Percentiles rank a stretch among this genome's conserved stretches.
Conservation (phyloP, 169 alveolate genomes). For the Plasmodium vivax region DNA sequence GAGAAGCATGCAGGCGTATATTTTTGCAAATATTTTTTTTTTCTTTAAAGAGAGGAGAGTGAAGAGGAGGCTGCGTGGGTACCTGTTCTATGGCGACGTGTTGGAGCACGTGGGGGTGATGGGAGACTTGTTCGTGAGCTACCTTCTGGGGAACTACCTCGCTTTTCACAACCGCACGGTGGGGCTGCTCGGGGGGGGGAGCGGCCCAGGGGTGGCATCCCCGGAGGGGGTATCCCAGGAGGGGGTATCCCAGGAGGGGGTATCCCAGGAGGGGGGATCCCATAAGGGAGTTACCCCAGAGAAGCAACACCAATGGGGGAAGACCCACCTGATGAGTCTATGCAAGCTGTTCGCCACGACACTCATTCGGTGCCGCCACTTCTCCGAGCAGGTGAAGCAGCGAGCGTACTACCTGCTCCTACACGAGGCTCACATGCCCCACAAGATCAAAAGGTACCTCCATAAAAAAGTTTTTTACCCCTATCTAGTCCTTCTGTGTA, state of each 20-base stretch:
- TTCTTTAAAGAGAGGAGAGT: conserved; percentile 21
- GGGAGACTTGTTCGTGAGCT: background rate
- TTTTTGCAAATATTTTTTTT: conserved; percentile 21
- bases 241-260: too few relatives aligned
- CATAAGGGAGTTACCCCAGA: background rate
- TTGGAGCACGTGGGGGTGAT: conserved; percentile 3
- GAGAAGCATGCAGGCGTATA: conserved; percentile 11
- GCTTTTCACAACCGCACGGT: background rate
- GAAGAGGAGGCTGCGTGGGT: conserved; percentile 38
- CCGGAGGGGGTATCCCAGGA: background rate
- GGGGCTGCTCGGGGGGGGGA: background rate
- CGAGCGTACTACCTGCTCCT: conserved; percentile 10
- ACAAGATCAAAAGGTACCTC: conserved; percentile 10
- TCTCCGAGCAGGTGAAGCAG: background rate
- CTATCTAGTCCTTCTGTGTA: conserved; percentile 9
- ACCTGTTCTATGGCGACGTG: conserved; percentile 18
- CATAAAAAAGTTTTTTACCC: background rate
- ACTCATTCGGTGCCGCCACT: background rate
- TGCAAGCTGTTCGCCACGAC: background rate
- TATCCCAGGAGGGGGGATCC: too few relatives aligned
- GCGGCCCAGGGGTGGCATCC: background rate
- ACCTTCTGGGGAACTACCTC: conserved; percentile 18
- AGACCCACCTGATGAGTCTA: background rate
- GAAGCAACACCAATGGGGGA: background rate
- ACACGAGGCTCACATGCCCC: conserved; percentile 8